These are phyloP conservation scores for Colletotrichum orbiculare DNA, from an alignment of 2,329 filamentous ascomycete species.

Conservation along the genomic window DNA sequence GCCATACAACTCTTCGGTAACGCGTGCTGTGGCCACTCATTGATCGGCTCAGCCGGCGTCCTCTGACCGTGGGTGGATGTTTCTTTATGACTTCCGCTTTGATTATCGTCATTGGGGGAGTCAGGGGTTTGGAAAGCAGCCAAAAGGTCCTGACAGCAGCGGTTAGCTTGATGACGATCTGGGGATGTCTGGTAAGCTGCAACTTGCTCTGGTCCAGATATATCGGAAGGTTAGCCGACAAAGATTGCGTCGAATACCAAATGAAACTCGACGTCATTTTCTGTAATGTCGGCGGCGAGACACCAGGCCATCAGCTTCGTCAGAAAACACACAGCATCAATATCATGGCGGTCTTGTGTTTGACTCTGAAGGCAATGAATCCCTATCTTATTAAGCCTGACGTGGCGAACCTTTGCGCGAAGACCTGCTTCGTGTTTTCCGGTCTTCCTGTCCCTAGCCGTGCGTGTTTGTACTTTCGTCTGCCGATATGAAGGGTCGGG, in stretches of 20 bases:
- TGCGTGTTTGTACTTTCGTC: conserved; percentile 27
- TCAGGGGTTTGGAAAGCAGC: conserved; percentile 42
- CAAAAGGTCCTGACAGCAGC: conserved; percentile 38
- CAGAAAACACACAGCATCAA: conserved; percentile 49
- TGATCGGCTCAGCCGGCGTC: conserved; percentile 44
- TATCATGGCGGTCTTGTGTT: conserved; percentile 45
- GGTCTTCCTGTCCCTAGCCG: conserved; percentile 44
- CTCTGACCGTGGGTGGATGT: conserved; percentile 43
- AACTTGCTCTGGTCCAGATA: neutral
- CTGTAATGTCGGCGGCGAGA: conserved; percentile 46
- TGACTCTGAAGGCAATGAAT: conserved; percentile 42
- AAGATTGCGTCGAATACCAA: neutral
- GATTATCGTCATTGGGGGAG: conserved; percentile 44
- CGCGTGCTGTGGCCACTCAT: conserved; percentile 45
- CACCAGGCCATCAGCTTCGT: conserved; percentile 52
- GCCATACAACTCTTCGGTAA: conserved; percentile 46
- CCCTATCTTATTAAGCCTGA: conserved; percentile 45
- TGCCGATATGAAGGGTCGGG: conserved; percentile 36
- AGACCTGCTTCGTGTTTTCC: conserved; percentile 47
- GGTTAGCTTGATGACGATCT: conserved; percentile 43
- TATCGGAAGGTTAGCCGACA: neutral
- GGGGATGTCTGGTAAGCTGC: conserved; percentile 38
- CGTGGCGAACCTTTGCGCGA: conserved; percentile 47
- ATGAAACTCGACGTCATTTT: conserved; percentile 38
- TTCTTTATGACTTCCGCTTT: conserved; percentile 43